These are phyloP conservation scores for Tripterygium wilfordii DNA, from an alignment of 177 flowering plant genomes.

Conservation along the genomic window DNA sequence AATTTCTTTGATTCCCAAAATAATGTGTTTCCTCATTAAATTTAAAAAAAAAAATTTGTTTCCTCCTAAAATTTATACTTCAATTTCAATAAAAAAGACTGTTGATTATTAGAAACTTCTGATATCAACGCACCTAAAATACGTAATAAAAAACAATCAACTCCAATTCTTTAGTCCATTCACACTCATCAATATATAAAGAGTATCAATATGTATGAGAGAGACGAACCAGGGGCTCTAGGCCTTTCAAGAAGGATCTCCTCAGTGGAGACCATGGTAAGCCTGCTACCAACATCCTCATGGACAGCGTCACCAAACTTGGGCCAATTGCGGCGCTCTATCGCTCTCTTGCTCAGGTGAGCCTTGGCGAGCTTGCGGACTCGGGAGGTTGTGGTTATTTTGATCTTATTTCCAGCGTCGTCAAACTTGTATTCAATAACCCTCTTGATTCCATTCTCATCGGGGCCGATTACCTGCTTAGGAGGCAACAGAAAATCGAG, in stretches of 20 bases:
- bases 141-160: too few relatives aligned
- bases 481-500: conserved; percentile 73
- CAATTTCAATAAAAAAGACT: too few relatives aligned
- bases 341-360: conserved; percentile 65
- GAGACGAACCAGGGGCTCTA: conserved; percentile 40
- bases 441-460: conserved; percentile 73
- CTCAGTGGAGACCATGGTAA: conserved; percentile 87
- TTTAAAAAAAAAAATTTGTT: too few relatives aligned
- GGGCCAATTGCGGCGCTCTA: conserved; percentile 67
- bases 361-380: conserved; percentile 71
- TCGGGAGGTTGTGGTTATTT: conserved; percentile 71
- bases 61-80: too few relatives aligned
- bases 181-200: too few relatives aligned
- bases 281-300: conserved; percentile 57
- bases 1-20: too few relatives aligned
- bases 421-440: conserved; percentile 72
- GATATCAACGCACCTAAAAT: too few relatives aligned
- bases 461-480: conserved; percentile 63
- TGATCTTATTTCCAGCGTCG: conserved; percentile 72
- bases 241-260: conserved; percentile 75
- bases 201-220: conserved; percentile 1
- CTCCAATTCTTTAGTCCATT: too few relatives aligned
- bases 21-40: too few relatives aligned
- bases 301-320: conserved; percentile 83
- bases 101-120: too few relatives aligned